Base-by-base conservation (phyloP, 2,329 filamentous ascomycete genomes). In the Diaporthe sp. region DNA sequence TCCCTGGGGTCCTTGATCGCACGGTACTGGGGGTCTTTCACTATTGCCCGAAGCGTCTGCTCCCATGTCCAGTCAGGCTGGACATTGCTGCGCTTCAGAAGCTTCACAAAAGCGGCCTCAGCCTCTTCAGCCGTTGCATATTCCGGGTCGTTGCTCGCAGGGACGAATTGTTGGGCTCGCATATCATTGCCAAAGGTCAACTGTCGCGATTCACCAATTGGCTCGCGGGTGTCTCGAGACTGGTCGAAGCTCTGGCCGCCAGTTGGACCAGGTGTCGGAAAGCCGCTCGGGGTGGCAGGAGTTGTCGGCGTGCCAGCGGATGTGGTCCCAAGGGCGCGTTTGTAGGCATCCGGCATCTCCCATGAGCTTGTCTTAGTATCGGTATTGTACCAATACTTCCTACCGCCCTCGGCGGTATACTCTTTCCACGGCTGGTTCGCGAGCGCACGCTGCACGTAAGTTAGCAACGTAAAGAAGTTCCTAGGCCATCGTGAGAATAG, bases 371-470 rank as follows among this genome's bases (percentile, higher is more conserved):
- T 90, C 84, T 96, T 96, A 58, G 94, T 96, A 84, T 97, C 93
- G 45, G 92, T 94, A 83, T 99, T 97, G 84, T 96, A 96, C 94
- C 95, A 99, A 85, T 99, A 99, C 82, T 96, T 95, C 80, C 93
- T 92, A 61, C 96, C 97, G 77, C 95, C 94, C 76, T 95, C 92
- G 30, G 94, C 92, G 35, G 93, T 95, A 81, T 97, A 97, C 84
- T 98, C 95, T 81, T 96, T 97, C 95, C 96, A 99, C 77, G 94
- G 94, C 79, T 97, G 94, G 79, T 93, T 92, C 68, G 93, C 89
- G 64, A 97, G 89, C 72, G 94, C 94, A 81, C 93, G 93, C 95
- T 96, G 82, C 74, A 73, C 15, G 72, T 75, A 71, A 38, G 25
- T 61, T 12, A 57, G 68, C 47, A 42, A 55, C 9, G 78, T 78